These are phyloP conservation scores for Nakaseomyces glabratus DNA, from an alignment of 1,139 yeast species.

Conservation along the genomic window DNA sequence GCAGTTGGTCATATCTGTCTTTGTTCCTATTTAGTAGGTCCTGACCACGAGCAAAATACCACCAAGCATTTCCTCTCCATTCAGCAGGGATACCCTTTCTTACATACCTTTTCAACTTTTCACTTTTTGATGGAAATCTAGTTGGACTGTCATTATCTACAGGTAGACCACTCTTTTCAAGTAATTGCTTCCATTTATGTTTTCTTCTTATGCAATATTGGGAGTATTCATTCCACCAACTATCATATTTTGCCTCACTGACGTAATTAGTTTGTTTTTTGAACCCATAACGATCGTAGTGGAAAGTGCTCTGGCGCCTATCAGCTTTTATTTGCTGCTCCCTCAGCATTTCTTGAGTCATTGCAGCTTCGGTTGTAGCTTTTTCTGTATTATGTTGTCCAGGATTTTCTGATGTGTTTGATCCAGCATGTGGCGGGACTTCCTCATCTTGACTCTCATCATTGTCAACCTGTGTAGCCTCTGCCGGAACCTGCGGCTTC, in stretches of 20 bases:
- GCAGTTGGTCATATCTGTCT: slow-evolving; percentile 63
- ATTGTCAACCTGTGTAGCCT: slow-evolving; percentile 7
- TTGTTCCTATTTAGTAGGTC: slow-evolving; percentile 59
- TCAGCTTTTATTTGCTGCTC: slow-evolving; percentile 1
- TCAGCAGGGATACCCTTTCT: slow-evolving; percentile 93
- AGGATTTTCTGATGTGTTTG: neutral
- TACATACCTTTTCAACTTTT: slow-evolving; percentile 70
- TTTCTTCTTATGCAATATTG: slow-evolving; percentile 53
- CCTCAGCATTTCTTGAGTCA: slow-evolving; percentile 2
- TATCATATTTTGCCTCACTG: slow-evolving; percentile 50
- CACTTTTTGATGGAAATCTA: slow-evolving; percentile 77
- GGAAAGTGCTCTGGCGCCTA: slow-evolving; percentile 10
- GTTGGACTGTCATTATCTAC: slow-evolving; percentile 31
- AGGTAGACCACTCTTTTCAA: slow-evolving; percentile 61
- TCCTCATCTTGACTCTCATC: slow-evolving; percentile 1
- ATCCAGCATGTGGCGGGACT: neutral
- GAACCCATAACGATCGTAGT: slow-evolving; percentile 78
- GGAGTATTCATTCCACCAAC: slow-evolving; percentile 67
- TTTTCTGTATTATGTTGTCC: neutral
- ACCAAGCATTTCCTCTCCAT: slow-evolving; percentile 98
- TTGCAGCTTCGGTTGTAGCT: slow-evolving; percentile 18
- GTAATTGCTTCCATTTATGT: slow-evolving; percentile 61
- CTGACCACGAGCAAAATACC: slow-evolving; percentile 86
- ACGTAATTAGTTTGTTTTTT: slow-evolving; percentile 51
- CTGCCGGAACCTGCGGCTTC: slow-evolving; percentile 9